These are phyloP conservation scores for Podospora pseudopauciseta DNA, from an alignment of 495 filamentous ascomycete species.

Conservation along the genomic window DNA sequence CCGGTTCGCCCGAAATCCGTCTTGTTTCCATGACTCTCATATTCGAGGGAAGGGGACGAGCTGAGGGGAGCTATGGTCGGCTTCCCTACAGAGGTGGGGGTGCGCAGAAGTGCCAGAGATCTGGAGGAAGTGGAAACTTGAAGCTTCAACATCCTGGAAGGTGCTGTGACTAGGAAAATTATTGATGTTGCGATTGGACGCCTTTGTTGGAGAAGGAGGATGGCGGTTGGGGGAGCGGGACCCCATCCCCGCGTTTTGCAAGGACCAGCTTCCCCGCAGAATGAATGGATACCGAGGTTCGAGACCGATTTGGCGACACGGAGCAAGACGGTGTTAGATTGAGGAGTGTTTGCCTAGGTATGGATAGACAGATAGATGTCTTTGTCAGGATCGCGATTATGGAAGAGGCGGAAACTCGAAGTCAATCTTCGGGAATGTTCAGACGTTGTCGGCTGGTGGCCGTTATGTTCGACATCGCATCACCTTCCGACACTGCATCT, in stretches of 20 bases:
- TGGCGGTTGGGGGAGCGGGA: background rate
- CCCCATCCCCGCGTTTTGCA: slow-evolving; percentile 20
- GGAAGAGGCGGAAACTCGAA: background rate
- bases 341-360: background rate
- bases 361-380: background rate
- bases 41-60: background rate
- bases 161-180: slow-evolving; percentile 2
- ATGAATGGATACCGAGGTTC: slow-evolving; percentile 18
- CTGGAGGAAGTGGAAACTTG: background rate
- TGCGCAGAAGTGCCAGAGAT: background rate
- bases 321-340: background rate
- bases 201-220: background rate
- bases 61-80: background rate
- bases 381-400: background rate
- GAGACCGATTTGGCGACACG: slow-evolving; percentile 9
- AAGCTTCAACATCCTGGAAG: background rate
- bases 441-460: background rate
- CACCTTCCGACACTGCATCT: background rate
- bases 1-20: background rate
- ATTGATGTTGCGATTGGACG: slow-evolving; percentile 14
- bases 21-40: slow-evolving; percentile 4
- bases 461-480: background rate
- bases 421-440: background rate
- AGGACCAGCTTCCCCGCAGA: slow-evolving; percentile 19
- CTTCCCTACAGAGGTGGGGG: background rate